Conservation (phyloP, 1,284 basidiomycete genomes). For the Cutaneotrichosporon sp. region DNA sequence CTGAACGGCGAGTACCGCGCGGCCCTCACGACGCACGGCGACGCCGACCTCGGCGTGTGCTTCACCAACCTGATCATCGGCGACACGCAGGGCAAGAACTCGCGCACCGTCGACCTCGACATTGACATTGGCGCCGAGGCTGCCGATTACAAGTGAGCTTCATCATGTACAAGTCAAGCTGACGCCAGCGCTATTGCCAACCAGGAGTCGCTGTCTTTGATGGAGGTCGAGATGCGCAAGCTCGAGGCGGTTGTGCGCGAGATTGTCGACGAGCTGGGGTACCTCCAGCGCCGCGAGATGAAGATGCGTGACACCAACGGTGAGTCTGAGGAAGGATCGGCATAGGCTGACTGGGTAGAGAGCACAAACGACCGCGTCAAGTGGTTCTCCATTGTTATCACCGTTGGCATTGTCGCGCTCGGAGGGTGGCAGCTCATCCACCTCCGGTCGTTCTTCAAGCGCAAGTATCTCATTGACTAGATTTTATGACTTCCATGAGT, state of each 20-base stretch:
- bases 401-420: slow-evolving; percentile 73
- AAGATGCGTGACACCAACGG: slow-evolving; percentile 89
- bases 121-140: slow-evolving; percentile 98
- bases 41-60: slow-evolving; percentile 94
- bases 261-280: slow-evolving; percentile 89
- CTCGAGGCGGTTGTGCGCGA: slow-evolving; percentile 92
- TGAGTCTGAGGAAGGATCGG: slow-evolving; percentile 55
- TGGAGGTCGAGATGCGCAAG: slow-evolving; percentile 98
- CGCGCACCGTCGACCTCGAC: slow-evolving; percentile 82
- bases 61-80: slow-evolving; percentile 75
- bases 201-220: slow-evolving; percentile 90
- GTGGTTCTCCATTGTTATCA: slow-evolving; percentile 86
- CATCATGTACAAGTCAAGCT: not conserved
- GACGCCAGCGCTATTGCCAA: slow-evolving; percentile 85
- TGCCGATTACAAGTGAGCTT: slow-evolving; percentile 87
- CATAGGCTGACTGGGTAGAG: slow-evolving; percentile 57
- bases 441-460: slow-evolving; percentile 89
- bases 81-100: slow-evolving; percentile 51
- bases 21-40: slow-evolving; percentile 89
- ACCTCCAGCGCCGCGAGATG: slow-evolving; percentile 85
- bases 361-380: slow-evolving; percentile 90
- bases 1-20: slow-evolving; percentile 88
- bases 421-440: slow-evolving; percentile 92
- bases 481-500: not conserved
- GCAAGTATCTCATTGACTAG: slow-evolving; percentile 85